Evolutionary conservation across 169 alveolate species (phyloP).

Genomic region (Babesia bovis): DNA sequence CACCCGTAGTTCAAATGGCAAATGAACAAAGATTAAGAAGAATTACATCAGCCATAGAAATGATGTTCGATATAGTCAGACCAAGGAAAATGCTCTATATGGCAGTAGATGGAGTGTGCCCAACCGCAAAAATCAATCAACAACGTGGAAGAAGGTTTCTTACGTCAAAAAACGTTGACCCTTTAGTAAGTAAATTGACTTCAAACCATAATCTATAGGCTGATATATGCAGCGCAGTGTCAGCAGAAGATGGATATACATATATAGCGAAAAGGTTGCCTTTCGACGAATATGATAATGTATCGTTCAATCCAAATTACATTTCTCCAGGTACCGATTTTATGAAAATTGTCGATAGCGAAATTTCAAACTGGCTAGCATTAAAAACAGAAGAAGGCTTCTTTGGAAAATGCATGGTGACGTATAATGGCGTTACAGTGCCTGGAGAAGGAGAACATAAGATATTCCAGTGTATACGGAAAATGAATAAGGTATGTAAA

Average conservation of each 20-base stretch:
- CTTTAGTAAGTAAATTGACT: conserved; percentile 1
- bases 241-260: conserved; percentile 24
- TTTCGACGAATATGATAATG: conserved; percentile 50
- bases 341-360: conserved; percentile 81
- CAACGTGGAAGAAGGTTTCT: conserved; percentile 94
- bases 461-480: conserved; percentile 89
- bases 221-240: conserved; percentile 65
- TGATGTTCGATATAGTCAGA: conserved; percentile 78
- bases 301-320: conserved; percentile 80
- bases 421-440: conserved; percentile 93
- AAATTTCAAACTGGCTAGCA: conserved; percentile 76
- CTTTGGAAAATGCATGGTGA: conserved; percentile 82
- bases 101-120: conserved; percentile 99
- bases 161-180: conserved; percentile 34
- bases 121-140: conserved; percentile 99
- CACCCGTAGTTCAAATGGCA: conserved; percentile 46
- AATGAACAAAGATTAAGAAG: conserved; percentile 60
- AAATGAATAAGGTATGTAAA: conserved; percentile 42
- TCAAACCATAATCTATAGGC: conserved; percentile 24
- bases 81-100: conserved; percentile 93
- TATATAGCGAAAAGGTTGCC: conserved; percentile 85
- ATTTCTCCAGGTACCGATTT: conserved; percentile 99
- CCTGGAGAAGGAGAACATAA: conserved; percentile 99
- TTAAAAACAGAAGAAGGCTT: conserved; percentile 55
- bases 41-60: conserved; percentile 50